Evolutionary conservation across 495 filamentous ascomycete species (phyloP).

Genomic region (Chlorociboria aeruginascens): DNA sequence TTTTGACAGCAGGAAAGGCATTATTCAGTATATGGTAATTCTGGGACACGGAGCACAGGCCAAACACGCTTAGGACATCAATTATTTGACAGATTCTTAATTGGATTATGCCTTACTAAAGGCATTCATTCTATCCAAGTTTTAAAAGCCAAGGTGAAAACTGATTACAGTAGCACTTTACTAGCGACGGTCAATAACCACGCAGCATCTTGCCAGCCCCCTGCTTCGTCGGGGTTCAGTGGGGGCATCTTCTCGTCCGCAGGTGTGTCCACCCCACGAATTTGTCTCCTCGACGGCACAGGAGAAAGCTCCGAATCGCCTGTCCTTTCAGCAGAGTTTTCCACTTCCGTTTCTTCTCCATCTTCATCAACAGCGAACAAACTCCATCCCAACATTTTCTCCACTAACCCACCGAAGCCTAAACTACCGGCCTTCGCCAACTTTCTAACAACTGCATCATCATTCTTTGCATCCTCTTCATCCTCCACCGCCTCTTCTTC

Average conservation of each 20-base stretch:
- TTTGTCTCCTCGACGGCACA: conserved; percentile 18
- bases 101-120: no score
- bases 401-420: conserved; percentile 66
- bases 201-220: conserved; percentile 72
- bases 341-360: conserved; percentile 31
- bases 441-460: conserved; percentile 43
- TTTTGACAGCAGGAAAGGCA: no score
- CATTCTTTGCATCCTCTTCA: conserved; percentile 26
- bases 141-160: neutral
- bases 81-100: no score
- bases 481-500: conserved; percentile 31
- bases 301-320: conserved; percentile 26
- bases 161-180: conserved; percentile 40
- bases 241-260: conserved; percentile 27
- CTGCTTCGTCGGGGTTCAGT: conserved; percentile 37
- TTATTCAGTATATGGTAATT: no score
- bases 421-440: conserved; percentile 48
- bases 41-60: no score
- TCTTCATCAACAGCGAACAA: conserved; percentile 64
- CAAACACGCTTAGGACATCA: no score
- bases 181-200: conserved; percentile 74
- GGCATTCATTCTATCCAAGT: no score
- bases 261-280: conserved; percentile 19
- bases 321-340: conserved; percentile 25
- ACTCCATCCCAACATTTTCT: conserved; percentile 61